These are phyloP conservation scores for Tuber indicum DNA, from an alignment of 495 filamentous ascomycete genomes.

Conservation along the genomic window DNA sequence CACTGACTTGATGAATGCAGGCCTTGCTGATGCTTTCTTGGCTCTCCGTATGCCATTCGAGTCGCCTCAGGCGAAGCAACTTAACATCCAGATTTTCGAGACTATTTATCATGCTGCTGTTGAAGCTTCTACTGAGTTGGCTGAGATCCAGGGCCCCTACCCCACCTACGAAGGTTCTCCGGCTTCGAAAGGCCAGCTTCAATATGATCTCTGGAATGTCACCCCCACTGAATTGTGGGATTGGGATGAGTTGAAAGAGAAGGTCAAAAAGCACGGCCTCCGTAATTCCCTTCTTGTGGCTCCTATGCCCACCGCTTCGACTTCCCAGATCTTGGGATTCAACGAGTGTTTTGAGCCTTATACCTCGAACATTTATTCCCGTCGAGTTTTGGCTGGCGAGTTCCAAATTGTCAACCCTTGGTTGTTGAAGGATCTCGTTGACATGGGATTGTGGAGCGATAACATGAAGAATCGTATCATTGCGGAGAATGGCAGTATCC, in stretches of 20 bases:
- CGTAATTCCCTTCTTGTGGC: constrained; percentile 92
- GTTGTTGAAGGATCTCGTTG: constrained; percentile 95
- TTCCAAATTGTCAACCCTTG: constrained; percentile 99
- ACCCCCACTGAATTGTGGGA: constrained; percentile 93
- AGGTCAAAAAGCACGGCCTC: constrained; percentile 84
- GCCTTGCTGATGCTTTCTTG: constrained; percentile 93
- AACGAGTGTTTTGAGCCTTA: constrained; percentile 99
- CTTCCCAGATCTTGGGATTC: constrained; percentile 93
- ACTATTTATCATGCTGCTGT: constrained; percentile 97
- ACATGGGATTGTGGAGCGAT: constrained; percentile 97
- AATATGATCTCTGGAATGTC: constrained; percentile 98
- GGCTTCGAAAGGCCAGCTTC: constrained; percentile 88
- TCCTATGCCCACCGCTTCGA: constrained; percentile 95
- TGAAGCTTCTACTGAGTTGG: constrained; percentile 78
- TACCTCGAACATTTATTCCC: constrained; percentile 98
- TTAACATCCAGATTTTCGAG: constrained; percentile 99
- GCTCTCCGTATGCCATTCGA: constrained; percentile 95
- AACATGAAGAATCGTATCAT: constrained; percentile 99
- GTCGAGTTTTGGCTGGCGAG: constrained; percentile 93
- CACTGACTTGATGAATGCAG: constrained; percentile 11
- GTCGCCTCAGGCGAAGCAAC: constrained; percentile 79
- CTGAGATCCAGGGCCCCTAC: constrained; percentile 75
- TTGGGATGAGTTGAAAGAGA: constrained; percentile 79
- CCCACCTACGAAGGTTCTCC: constrained; percentile 87
- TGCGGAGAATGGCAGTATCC: constrained; percentile 88